Conservation (phyloP, 1,284 basidiomycete genomes). For the Cutaneotrichosporon sp. region DNA sequence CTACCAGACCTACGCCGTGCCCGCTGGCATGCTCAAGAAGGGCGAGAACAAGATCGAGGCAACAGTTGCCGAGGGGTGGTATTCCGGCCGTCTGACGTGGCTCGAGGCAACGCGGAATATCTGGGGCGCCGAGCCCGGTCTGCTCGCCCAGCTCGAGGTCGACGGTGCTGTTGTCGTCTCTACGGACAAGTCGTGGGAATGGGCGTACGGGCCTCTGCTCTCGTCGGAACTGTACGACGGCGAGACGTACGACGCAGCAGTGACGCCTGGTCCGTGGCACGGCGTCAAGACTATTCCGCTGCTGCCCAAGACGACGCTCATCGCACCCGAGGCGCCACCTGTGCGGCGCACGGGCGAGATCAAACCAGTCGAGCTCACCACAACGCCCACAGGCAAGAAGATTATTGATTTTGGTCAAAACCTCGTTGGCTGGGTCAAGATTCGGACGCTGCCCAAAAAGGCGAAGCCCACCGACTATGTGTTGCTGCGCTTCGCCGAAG, state of each 20-base stretch:
- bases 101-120: conserved; percentile 22
- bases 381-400: conserved; percentile 28
- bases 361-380: conserved; percentile 23
- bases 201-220: conserved; percentile 17
- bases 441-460: conserved; percentile 4
- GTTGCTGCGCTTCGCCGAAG: conserved; percentile 28
- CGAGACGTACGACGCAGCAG: conserved; percentile 26
- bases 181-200: conserved; percentile 26
- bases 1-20: conserved; percentile 37
- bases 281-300: conserved; percentile 10
- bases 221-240: conserved; percentile 37
- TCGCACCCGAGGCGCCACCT: conserved; percentile 31
- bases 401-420: conserved; percentile 42
- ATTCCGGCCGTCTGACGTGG: conserved; percentile 24
- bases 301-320: conserved; percentile 17
- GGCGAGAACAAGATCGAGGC: conserved; percentile 30
- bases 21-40: conserved; percentile 5
- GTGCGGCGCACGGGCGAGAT: conserved; percentile 24
- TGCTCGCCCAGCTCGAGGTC: conserved; percentile 32
- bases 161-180: conserved; percentile 15
- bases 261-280: conserved; percentile 12
- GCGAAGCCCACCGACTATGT: conserved; percentile 7
- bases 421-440: conserved; percentile 33
- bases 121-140: conserved; percentile 25
- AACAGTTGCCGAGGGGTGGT: conserved; percentile 40